phyloP scores from a whole-genome alignment of 148 eudicot species.

The Nepenthes gracilis region DNA sequence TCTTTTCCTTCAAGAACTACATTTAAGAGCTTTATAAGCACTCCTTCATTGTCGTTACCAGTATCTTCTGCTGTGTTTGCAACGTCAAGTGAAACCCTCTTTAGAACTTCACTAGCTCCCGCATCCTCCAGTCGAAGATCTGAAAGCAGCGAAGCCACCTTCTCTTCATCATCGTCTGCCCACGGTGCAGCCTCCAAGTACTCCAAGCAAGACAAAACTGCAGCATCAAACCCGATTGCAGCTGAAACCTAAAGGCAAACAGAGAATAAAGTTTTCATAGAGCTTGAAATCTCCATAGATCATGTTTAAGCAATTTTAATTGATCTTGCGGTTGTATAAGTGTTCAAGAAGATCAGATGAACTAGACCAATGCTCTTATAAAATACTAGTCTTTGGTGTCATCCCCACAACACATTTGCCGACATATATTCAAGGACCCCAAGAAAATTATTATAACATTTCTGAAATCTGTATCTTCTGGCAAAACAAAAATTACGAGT shows the following conservation, averaged over 20 bases:
- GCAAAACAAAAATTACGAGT: too few relatives aligned
- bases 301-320: too few relatives aligned
- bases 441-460: too few relatives aligned
- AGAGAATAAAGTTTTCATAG: slow-evolving; percentile 1
- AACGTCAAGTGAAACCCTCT: slow-evolving; percentile 63
- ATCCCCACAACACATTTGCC: too few relatives aligned
- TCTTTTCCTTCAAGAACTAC: slow-evolving; percentile 93
- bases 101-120: slow-evolving; percentile 71
- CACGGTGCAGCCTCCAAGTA: slow-evolving; percentile 98
- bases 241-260: slow-evolving; percentile 56
- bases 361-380: too few relatives aligned
- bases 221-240: slow-evolving; percentile 94
- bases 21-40: slow-evolving; percentile 67
- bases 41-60: slow-evolving; percentile 47
- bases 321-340: too few relatives aligned
- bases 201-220: slow-evolving; percentile 84
- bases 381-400: too few relatives aligned
- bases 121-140: slow-evolving; percentile 78
- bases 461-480: too few relatives aligned
- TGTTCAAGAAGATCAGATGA: too few relatives aligned
- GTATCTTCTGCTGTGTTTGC: slow-evolving; percentile 18
- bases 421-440: too few relatives aligned
- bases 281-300: not conserved
- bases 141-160: slow-evolving; percentile 63
- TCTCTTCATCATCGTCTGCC: slow-evolving; percentile 96